Conservation (phyloP, 1,284 basidiomycete genomes). For the Cryptococcus wingfieldii region DNA sequence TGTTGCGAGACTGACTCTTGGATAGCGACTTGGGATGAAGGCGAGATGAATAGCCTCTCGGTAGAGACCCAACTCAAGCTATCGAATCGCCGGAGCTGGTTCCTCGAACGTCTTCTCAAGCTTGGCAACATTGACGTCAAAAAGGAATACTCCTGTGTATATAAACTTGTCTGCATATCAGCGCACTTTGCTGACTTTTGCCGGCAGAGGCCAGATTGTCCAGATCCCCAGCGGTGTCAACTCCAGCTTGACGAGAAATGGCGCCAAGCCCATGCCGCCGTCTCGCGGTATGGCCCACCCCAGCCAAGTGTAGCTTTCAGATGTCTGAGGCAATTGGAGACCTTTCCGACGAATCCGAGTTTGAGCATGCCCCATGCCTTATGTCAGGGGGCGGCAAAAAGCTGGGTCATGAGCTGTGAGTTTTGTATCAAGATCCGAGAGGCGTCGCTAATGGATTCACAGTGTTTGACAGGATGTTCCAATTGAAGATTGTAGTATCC, state of each 20-base stretch:
- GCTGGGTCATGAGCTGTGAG: conserved; percentile 75
- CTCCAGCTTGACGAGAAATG: conserved; percentile 90
- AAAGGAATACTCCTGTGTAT: conserved; percentile 58
- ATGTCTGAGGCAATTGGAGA: conserved; percentile 30
- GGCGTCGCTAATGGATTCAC: background rate
- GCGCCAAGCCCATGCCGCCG: conserved; percentile 77
- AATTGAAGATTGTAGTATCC: conserved; percentile 32
- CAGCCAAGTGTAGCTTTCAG: conserved; percentile 32
- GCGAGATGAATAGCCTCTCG: conserved; percentile 69
- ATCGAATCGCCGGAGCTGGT: conserved; percentile 85
- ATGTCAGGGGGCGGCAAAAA: conserved; percentile 82
- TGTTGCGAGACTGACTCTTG: background rate
- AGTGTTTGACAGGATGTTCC: conserved; percentile 91
- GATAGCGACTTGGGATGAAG: conserved; percentile 55
- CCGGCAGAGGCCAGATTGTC: conserved; percentile 70
- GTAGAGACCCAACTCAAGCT: conserved; percentile 78
- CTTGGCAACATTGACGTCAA: conserved; percentile 77
- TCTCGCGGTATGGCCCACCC: conserved; percentile 72
- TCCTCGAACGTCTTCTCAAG: conserved; percentile 87
- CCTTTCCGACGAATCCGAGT: conserved; percentile 75
- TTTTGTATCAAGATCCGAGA: conserved; percentile 10
- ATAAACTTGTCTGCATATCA: too few relatives aligned
- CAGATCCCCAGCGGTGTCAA: conserved; percentile 72
- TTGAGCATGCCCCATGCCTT: conserved; percentile 82
- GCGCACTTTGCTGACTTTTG: conserved; percentile 5